These are phyloP conservation scores for Coniochaeta ligniaria DNA, from an alignment of 2,329 filamentous ascomycete genomes.

Conservation along the genomic window DNA sequence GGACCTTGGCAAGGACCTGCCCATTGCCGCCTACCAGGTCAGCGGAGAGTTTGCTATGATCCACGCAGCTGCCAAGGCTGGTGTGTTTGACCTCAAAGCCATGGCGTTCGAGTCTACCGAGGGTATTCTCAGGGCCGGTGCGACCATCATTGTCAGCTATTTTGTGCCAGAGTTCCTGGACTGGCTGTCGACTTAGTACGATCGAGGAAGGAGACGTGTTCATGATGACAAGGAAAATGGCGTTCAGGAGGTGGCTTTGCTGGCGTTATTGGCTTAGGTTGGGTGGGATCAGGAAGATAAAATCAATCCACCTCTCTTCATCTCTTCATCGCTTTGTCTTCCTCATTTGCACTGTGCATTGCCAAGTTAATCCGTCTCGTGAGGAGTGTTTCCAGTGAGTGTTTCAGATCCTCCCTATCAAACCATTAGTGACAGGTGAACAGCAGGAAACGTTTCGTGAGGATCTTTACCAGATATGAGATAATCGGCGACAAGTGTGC, in stretches of 20 bases:
- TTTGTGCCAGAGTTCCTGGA: slow-evolving; percentile 78
- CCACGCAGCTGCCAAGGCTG: slow-evolving; percentile 88
- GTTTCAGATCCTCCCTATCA: not conserved
- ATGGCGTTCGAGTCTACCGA: slow-evolving; percentile 96
- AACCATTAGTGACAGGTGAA: not conserved
- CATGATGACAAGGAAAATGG: not conserved
- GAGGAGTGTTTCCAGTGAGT: not conserved
- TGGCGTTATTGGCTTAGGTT: not conserved
- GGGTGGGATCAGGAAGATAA: not conserved
- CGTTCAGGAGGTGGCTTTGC: not conserved
- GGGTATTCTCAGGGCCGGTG: slow-evolving; percentile 86
- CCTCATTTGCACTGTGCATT: not conserved
- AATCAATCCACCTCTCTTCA: not conserved
- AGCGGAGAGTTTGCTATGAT: slow-evolving; percentile 98
- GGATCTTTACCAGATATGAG: not conserved
- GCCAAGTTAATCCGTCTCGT: not conserved
- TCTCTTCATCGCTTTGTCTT: not conserved
- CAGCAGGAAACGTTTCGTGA: not conserved
- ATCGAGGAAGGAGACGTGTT: not conserved
- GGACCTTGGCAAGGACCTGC: slow-evolving; percentile 84
- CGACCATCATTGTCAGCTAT: slow-evolving; percentile 89
- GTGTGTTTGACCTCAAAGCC: slow-evolving; percentile 87
- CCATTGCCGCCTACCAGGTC: slow-evolving; percentile 93
- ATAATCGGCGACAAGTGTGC: too few species aligned
- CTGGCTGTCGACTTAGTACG: slow-evolving; percentile 48